phyloP scores from a whole-genome alignment of 2,329 filamentous ascomycete genomes.

The Chaetomiaceae sp. region DNA sequence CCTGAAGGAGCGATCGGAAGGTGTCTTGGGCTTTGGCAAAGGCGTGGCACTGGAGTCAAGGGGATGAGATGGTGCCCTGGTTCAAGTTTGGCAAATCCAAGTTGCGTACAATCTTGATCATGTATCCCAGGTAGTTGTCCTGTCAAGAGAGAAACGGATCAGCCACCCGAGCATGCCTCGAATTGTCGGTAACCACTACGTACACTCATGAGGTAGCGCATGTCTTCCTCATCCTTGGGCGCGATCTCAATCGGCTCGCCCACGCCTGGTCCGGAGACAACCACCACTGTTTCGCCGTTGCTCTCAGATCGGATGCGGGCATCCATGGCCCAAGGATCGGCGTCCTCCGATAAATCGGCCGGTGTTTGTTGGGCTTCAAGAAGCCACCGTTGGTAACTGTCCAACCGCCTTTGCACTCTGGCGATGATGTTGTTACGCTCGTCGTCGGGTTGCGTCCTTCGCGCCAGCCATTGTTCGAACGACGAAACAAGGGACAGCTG shows the following conservation, averaged over 20 bases:
- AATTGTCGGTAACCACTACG: background rate
- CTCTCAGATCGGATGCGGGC: background rate
- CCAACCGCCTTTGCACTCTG: constrained; percentile 2
- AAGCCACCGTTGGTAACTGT: constrained; percentile 10
- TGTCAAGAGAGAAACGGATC: background rate
- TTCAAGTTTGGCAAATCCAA: background rate
- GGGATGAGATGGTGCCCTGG: background rate
- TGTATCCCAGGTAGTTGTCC: constrained; percentile 19
- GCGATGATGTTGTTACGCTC: constrained; percentile 3
- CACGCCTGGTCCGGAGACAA: constrained; percentile 3
- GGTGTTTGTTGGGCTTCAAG: background rate
- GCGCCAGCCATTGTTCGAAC: constrained; percentile 15
- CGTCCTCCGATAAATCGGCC: background rate
- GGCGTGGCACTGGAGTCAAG: constrained; percentile 7
- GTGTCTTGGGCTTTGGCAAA: constrained; percentile 13
- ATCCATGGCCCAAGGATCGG: constrained; percentile 5
- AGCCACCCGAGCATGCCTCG: background rate
- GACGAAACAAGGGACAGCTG: constrained; percentile 14
- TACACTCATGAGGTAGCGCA: constrained; percentile 16
- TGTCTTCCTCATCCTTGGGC: constrained; percentile 9
- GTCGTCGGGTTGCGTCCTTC: background rate
- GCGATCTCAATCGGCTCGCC: constrained; percentile 5
- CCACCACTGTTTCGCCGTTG: background rate
- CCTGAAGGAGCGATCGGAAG: constrained; percentile 1
- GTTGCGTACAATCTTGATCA: constrained; percentile 17